Percentiles rank a stretch among this genome's conserved stretches.
Evolutionary conservation across 768 basidiomycete species (phyloP).

Genomic region (Leucocoprinus leucothites): DNA sequence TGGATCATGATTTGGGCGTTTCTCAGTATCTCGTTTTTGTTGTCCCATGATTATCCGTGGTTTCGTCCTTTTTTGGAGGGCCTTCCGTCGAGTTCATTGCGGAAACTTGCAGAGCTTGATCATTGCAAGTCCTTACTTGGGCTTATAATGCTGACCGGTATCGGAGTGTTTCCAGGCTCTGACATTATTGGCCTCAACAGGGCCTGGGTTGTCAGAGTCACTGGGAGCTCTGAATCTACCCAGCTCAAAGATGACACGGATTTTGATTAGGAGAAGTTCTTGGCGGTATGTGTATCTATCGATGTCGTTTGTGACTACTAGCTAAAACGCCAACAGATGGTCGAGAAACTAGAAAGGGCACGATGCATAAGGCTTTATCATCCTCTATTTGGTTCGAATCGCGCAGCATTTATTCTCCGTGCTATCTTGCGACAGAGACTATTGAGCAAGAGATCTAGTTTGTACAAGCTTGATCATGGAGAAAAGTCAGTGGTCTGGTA

Average conservation of each 20-base stretch:
- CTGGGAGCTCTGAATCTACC: too few species aligned
- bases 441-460: neutral
- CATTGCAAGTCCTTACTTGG: neutral
- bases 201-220: neutral
- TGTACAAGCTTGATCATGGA: neutral
- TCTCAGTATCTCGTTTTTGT: neutral
- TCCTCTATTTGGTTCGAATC: neutral
- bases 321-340: neutral
- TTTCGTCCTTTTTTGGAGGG: neutral
- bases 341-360: too few species aligned
- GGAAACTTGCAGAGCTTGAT: neutral
- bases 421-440: too few species aligned
- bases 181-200: neutral
- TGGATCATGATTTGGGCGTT: neutral
- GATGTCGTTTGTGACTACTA: too few species aligned
- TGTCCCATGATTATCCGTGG: neutral
- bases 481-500: neutral
- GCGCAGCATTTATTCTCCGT: neutral
- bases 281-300: too few species aligned
- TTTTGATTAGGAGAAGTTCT: too few species aligned
- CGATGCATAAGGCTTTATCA: neutral
- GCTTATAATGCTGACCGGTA: neutral
- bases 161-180: neutral
- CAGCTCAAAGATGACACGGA: too few species aligned
- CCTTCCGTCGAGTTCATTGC: neutral